These are phyloP conservation scores for Deuterostichococcus epilithicus DNA, from an alignment of 139 green algal species.

Conservation along the genomic window DNA sequence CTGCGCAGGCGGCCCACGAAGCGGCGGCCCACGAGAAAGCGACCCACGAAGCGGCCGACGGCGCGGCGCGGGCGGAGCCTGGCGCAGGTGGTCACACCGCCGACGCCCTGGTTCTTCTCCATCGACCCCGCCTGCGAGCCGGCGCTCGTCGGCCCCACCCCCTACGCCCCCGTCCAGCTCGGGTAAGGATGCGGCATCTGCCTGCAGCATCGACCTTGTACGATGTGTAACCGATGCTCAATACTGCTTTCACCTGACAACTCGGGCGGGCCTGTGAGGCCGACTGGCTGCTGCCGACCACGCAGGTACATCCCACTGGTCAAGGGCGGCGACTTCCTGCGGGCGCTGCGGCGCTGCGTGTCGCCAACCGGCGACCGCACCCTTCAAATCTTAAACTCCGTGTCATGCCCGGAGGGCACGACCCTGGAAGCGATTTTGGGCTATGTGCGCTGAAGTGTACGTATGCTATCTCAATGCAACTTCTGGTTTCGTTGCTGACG, in stretches of 20 bases:
- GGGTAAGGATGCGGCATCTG: neutral
- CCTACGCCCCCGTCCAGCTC: neutral
- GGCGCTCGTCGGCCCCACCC: neutral
- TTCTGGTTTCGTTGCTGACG: no score
- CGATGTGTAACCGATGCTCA: no score
- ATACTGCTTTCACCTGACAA: no score
- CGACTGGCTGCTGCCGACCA: no score
- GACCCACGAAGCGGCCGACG: neutral
- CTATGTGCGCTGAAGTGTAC: neutral
- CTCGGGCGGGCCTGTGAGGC: no score
- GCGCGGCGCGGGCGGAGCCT: no score
- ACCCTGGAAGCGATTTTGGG: neutral
- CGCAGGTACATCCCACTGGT: neutral
- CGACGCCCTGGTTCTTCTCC: neutral
- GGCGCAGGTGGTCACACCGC: neutral
- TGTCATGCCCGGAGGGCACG: neutral
- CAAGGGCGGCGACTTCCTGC: constrained; percentile 1
- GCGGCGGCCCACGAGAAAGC: no score
- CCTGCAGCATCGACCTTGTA: neutral
- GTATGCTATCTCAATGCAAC: no score
- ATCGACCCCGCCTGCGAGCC: neutral
- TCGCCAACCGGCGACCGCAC: neutral
- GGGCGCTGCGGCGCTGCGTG: neutral
- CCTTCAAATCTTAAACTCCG: neutral
- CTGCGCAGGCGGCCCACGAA: neutral